Conservation (phyloP, 208 protist genomes). For the Crithidia mellificae region DNA sequence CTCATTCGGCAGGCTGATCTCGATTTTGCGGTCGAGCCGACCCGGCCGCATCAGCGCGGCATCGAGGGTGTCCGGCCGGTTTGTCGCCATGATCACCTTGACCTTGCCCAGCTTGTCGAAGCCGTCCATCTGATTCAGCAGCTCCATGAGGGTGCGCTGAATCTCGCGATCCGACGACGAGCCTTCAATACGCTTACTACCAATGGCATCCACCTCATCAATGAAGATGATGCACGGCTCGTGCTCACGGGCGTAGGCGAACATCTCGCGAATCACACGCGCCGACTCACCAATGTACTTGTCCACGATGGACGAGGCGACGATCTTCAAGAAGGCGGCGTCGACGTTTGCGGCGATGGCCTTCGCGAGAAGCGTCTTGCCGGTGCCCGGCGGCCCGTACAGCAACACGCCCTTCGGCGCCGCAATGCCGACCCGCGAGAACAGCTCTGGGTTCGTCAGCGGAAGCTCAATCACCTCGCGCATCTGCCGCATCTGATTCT, state of each 20-base stretch:
- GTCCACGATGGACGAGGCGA: constrained; percentile 98
- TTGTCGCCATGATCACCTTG: constrained; percentile 99
- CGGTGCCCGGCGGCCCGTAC: constrained; percentile 98
- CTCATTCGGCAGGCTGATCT: constrained; percentile 99
- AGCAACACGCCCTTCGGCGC: constrained; percentile 99
- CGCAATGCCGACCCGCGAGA: constrained; percentile 98
- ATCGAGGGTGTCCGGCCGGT: constrained; percentile 96
- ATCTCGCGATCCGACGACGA: constrained; percentile 99
- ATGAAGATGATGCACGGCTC: constrained; percentile 99
- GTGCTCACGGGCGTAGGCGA: constrained; percentile 97
- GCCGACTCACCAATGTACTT: constrained; percentile 99
- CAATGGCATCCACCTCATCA: constrained; percentile 99
- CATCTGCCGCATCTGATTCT: constrained; percentile 98
- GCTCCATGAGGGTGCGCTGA: constrained; percentile 99
- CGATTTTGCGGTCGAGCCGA: constrained; percentile 96
- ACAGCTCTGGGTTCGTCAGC: constrained; percentile 99
- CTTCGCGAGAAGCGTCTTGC: constrained; percentile 97
- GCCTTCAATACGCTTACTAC: constrained; percentile 98
- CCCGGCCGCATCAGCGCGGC: constrained; percentile 98
- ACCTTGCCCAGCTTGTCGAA: constrained; percentile 98
- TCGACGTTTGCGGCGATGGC: constrained; percentile 99
- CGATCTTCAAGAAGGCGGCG: constrained; percentile 98
- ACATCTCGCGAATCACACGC: constrained; percentile 99
- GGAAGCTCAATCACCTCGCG: constrained; percentile 99
- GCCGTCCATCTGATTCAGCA: constrained; percentile 99